Conservation (phyloP, 2,329 filamentous ascomycete species). For the Trichoderma brevicompactum region DNA sequence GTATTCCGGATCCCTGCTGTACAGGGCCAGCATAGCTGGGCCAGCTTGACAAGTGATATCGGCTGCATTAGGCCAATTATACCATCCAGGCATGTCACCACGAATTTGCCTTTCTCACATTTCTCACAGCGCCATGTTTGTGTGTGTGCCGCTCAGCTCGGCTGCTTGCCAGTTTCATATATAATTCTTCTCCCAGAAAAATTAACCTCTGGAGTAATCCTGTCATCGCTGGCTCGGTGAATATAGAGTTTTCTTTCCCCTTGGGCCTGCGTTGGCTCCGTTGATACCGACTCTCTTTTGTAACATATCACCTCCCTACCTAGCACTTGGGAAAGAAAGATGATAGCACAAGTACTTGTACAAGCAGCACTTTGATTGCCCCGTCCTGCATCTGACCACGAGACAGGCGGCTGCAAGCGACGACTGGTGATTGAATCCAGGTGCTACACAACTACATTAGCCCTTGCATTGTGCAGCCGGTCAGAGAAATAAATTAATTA, state of each 20-base stretch:
- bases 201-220: neutral
- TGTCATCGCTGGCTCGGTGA: constrained; percentile 1
- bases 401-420: constrained; percentile 10
- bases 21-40: neutral
- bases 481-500: constrained; percentile 22
- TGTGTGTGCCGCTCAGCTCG: constrained; percentile 1
- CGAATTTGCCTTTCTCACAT: neutral
- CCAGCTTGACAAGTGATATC: constrained; percentile 19
- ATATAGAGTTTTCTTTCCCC: constrained; percentile 6
- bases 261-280: constrained; percentile 5
- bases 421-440: neutral
- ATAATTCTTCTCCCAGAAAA: neutral
- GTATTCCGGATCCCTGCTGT: constrained; percentile 12
- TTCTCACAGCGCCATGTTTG: neutral
- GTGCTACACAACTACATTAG: constrained; percentile 1
- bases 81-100: constrained; percentile 19
- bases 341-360: neutral
- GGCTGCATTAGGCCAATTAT: constrained; percentile 9
- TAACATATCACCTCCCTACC: neutral
- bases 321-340: neutral
- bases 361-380: too few species aligned
- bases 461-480: constrained; percentile 26
- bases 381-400: neutral
- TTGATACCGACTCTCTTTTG: neutral
- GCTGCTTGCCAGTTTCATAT: neutral